Percentiles rank a stretch among this genome's conserved stretches.
Conservation (phyloP, 257 asterid species). For the Nicotiana tomentosiformis region DNA sequence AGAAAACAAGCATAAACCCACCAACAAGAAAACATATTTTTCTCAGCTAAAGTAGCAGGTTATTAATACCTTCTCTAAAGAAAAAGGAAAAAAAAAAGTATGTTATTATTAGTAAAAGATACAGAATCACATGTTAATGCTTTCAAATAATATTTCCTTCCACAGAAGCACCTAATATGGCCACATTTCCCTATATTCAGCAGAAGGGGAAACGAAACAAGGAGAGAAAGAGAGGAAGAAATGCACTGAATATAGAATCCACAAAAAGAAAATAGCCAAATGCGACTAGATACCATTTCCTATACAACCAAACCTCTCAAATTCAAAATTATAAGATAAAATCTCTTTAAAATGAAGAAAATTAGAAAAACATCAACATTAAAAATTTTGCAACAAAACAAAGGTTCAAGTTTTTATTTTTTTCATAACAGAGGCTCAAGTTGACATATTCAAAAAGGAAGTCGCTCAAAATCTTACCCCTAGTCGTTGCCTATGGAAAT, state of each 20-base stretch:
- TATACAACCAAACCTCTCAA: not conserved
- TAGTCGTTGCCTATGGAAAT: not conserved
- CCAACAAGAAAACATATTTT: not conserved
- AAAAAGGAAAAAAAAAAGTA: not conserved
- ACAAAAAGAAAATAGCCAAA: too few species aligned
- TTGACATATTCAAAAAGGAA: not conserved
- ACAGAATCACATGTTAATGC: not conserved
- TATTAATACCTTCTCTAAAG: too few species aligned
- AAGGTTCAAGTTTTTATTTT: not conserved
- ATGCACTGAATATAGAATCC: not conserved
- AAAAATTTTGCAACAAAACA: not conserved
- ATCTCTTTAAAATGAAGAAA: not conserved
- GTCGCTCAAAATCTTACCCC: not conserved
- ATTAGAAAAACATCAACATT: not conserved
- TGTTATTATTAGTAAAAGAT: not conserved
- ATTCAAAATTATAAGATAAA: not conserved
- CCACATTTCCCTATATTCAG: not conserved
- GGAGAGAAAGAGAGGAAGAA: not conserved
- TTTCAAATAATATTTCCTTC: not conserved
- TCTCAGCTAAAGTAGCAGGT: not conserved
- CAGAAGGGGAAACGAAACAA: not conserved
- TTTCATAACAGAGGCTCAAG: not conserved
- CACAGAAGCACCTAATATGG: not conserved
- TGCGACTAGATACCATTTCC: not conserved
- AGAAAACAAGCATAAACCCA: not conserved